Evolutionary conservation across 768 basidiomycete genomes (phyloP).

Genomic region (Kwoniella newhampshirensis): DNA sequence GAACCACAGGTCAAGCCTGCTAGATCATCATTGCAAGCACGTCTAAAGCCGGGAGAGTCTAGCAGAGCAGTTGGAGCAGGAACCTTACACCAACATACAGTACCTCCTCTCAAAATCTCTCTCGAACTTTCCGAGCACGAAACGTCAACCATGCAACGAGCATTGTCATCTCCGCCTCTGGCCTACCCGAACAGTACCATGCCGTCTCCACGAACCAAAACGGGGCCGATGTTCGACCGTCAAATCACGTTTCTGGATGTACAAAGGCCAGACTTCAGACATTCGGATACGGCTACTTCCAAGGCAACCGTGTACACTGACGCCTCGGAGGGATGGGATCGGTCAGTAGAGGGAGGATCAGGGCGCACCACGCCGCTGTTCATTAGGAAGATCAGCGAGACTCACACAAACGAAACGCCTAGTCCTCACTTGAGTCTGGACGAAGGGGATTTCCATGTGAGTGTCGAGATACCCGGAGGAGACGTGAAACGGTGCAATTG

Average conservation of each 20-base stretch:
- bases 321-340: constrained; percentile 41
- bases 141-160: background rate
- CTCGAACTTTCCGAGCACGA: constrained; percentile 5
- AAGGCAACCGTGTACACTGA: constrained; percentile 37
- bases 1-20: background rate
- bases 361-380: constrained; percentile 11
- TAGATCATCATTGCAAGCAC: background rate
- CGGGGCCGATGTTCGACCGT: background rate
- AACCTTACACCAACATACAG: background rate
- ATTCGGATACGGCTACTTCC: constrained; percentile 21
- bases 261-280: constrained; percentile 16
- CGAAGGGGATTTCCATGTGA: constrained; percentile 42
- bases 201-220: constrained; percentile 18
- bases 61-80: background rate
- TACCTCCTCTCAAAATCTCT: constrained; percentile 3
- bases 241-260: constrained; percentile 12
- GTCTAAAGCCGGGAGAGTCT: background rate
- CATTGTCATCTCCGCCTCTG: constrained; percentile 19
- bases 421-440: constrained; percentile 26
- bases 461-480: no score
- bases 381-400: constrained; percentile 5
- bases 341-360: constrained; percentile 5
- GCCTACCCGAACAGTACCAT: constrained; percentile 27
- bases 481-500: no score
- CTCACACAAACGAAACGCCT: constrained; percentile 1